Evolutionary conservation across 306 rosid species (phyloP).

Genomic region (Casuarina equisetifolia): DNA sequence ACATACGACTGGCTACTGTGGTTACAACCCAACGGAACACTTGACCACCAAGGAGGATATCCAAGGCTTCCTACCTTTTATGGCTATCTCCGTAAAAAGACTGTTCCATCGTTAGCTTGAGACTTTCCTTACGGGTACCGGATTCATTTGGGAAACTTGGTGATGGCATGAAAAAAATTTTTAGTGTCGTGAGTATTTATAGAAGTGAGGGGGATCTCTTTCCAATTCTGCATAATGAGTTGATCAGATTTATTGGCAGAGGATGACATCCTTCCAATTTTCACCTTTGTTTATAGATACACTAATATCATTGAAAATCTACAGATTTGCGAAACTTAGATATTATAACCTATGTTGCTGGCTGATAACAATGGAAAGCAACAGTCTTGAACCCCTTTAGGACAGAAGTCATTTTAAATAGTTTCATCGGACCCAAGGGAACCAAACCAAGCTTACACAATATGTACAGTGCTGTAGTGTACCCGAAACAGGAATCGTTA

Average conservation of each 20-base stretch:
- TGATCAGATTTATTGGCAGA: not conserved
- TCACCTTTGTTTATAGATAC: not conserved
- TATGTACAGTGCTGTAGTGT: no score
- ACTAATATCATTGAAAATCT: no score
- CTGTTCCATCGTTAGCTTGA: not conserved
- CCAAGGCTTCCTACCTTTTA: slow-evolving; percentile 18
- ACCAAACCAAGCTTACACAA: no score
- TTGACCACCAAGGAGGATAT: slow-evolving; percentile 19
- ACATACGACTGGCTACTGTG: slow-evolving; percentile 29
- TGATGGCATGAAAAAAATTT: not conserved
- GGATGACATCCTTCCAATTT: not conserved
- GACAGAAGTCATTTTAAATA: no score
- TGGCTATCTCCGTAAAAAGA: not conserved
- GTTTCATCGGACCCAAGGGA: no score
- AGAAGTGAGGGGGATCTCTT: not conserved
- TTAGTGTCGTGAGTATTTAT: no score
- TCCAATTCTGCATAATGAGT: not conserved
- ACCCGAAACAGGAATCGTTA: no score
- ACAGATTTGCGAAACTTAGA: no score
- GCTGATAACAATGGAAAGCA: no score
- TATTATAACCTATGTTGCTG: no score
- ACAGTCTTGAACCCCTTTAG: no score
- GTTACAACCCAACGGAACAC: slow-evolving; percentile 24
- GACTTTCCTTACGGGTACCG: not conserved
- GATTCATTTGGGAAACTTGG: slow-evolving; percentile 1